These are phyloP conservation scores for Candida stauntonica DNA, from an alignment of 805 yeast species.

Conservation along the genomic window DNA sequence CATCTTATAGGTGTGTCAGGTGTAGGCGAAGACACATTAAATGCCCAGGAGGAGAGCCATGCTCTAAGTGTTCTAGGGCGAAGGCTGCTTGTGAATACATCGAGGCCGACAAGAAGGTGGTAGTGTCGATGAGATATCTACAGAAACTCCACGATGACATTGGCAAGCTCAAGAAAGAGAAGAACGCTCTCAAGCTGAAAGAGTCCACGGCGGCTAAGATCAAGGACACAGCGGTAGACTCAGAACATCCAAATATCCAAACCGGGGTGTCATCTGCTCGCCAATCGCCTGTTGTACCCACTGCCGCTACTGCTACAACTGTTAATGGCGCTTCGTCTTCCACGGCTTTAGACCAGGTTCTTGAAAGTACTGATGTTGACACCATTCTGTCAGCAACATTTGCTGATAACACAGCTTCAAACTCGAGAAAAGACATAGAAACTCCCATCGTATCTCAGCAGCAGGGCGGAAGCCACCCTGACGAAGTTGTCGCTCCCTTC, in stretches of 20 bases:
- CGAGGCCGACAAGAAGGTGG: constrained; percentile 68
- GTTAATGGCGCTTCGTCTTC: not conserved
- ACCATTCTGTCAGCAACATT: constrained; percentile 26
- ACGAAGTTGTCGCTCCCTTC: constrained; percentile 60
- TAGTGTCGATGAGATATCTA: constrained; percentile 66
- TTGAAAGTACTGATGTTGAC: constrained; percentile 23
- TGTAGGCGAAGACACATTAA: constrained; percentile 71
- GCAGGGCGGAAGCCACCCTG: not conserved
- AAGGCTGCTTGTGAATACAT: constrained; percentile 62
- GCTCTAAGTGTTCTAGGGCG: constrained; percentile 55
- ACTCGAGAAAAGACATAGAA: constrained; percentile 9
- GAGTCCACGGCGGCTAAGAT: not conserved
- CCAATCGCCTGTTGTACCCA: not conserved
- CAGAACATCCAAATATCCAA: not conserved
- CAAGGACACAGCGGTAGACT: not conserved
- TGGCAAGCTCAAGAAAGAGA: constrained; percentile 60
- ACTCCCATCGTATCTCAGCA: constrained; percentile 1
- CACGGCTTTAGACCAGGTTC: constrained; percentile 14
- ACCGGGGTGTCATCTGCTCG: not conserved
- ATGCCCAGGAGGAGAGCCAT: constrained; percentile 77
- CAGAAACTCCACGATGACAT: constrained; percentile 65
- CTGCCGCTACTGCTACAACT: not conserved
- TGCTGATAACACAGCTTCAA: constrained; percentile 24
- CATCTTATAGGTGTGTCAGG: constrained; percentile 42
- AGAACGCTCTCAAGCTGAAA: constrained; percentile 45